Evolutionary conservation across 176 grass and related monocot genomes (phyloP), one percentile per base, ranked within the genome.

Genomic region (Puccinellia tenuiflora): DNA sequence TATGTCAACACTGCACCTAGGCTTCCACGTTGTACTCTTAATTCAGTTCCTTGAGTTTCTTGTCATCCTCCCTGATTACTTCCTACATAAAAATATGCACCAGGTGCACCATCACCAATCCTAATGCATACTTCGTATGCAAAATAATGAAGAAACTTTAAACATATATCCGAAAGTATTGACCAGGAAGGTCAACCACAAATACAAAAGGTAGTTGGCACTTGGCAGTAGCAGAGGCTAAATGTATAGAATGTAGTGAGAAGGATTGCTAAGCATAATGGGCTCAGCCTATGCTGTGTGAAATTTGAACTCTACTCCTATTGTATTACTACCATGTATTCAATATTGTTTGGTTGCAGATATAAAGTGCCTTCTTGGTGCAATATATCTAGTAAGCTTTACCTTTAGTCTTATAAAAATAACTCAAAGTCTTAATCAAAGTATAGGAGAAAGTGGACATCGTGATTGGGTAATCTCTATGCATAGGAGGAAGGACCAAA

Each of bases 31-130:
- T 75, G 0, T 79, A 11, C 53, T 83, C 84, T 43, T 90, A 62
- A 34, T 87, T 91, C 16, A 97, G 81, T 28, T 45, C 30, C 54
- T 76, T 82, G 14, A 91, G 83, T 37, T 91, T 88, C 45, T 48
- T 29, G 20, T 97, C 94, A 52, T 78, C 91, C 40, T 97, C 84
- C 11, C 66, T 53, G 40, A 97, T 82, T 34, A 84, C 78, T 80
- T 88, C 56, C 91, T 97, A 72, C n/a, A 89, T 35, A 11, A 71
- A 25, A 62, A 29, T 14, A 50, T 74, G 20, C 59, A 39, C 18
- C 26, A 73, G 55, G 55, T 54, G 24, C 66, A 83, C 17, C 15
- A 37, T 72, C 25, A 70, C 18, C 37, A 7, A 43, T 43, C 52
- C 52, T 59, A 48, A 75, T 6, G 35, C 21, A 53, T 67, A 4